These are phyloP conservation scores for Dactylellina cionopaga DNA, from an alignment of 2,329 filamentous ascomycete genomes.

Conservation along the genomic window DNA sequence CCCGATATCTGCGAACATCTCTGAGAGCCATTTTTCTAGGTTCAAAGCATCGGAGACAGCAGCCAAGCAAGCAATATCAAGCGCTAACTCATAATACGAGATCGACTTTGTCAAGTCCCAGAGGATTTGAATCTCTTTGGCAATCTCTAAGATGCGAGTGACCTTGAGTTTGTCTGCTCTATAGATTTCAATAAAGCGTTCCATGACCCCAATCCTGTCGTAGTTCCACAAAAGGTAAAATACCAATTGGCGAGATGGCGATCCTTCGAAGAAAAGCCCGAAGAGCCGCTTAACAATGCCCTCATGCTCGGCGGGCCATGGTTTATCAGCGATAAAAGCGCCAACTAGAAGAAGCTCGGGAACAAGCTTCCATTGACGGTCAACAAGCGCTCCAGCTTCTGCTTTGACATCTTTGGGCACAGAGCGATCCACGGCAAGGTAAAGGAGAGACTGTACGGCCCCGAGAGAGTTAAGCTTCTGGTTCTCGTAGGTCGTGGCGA, in stretches of 20 bases:
- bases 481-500: slow-evolving; percentile 75
- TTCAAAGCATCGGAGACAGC: slow-evolving; percentile 56
- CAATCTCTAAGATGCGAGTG: slow-evolving; percentile 57
- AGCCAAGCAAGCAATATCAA: slow-evolving; percentile 56
- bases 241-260: slow-evolving; percentile 64
- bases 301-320: slow-evolving; percentile 65
- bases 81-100: slow-evolving; percentile 54
- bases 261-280: slow-evolving; percentile 57
- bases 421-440: slow-evolving; percentile 64
- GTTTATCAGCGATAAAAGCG: slow-evolving; percentile 64
- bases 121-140: slow-evolving; percentile 56
- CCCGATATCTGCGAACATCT: slow-evolving; percentile 57
- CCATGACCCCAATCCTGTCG: slow-evolving; percentile 85
- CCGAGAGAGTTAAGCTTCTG: slow-evolving; percentile 90
- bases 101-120: slow-evolving; percentile 55
- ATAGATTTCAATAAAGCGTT: slow-evolving; percentile 74
- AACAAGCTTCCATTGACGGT: slow-evolving; percentile 57
- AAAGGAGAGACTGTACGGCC: slow-evolving; percentile 76
- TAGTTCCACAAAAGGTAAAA: slow-evolving; percentile 91
- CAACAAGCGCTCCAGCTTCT: slow-evolving; percentile 56
- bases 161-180: slow-evolving; percentile 55
- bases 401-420: slow-evolving; percentile 55
- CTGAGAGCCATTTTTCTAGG: slow-evolving; percentile 56
- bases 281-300: slow-evolving; percentile 63
- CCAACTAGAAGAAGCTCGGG: slow-evolving; percentile 65